Base-by-base conservation (phyloP, 306 rosid genomes). In the Rubus parviflorus region DNA sequence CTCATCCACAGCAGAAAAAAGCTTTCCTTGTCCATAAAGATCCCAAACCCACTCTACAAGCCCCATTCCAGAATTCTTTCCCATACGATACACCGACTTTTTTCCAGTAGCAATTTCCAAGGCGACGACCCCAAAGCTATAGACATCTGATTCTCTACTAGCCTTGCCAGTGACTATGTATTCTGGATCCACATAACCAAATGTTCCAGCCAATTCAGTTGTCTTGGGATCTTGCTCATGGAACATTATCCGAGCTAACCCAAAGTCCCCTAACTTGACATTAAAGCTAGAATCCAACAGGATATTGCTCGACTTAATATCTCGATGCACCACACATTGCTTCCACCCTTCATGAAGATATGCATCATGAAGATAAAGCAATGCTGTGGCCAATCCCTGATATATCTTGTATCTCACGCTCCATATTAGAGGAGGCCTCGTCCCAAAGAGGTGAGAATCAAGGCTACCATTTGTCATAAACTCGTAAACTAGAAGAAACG, bases 101-200 rank as follows among this genome's bases (percentile, higher is more conserved):
- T 57, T 57, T 9, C 63, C 63, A 3, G 63, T 57, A 20, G 16
- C 63, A 57, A 57, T 22, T 57, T 57, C 64, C 20, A 57, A 20
- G 37, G 38, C 38, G 12, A 57, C 64, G 11, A 57, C 64, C 37
- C 64, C 64, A 57, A 57, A 57, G 64, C 64, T 57, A 57, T 57
- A 57, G 9, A 57, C 64, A 57, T 57, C 64, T 1, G 16, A 57
- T 35, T 57, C 64, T 57, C 15, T 57, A 57, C 64, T 22, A 57
- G 64, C 12, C 38, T 23, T 57, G 37, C 64, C 64, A 0, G 37
- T 22, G 14, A 20, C 20, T 57, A 57, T 22, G 6, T 57, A 57
- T 23, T 57, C 64, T 57, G 38, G 64, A 57, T 20, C 64, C 37
- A 57, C 8, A 12, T 57, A 57, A 25, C 64, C 64, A 57, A 57